Conservation (phyloP, 352 stramenopile species). For the Salisapilia sapeloensis region DNA sequence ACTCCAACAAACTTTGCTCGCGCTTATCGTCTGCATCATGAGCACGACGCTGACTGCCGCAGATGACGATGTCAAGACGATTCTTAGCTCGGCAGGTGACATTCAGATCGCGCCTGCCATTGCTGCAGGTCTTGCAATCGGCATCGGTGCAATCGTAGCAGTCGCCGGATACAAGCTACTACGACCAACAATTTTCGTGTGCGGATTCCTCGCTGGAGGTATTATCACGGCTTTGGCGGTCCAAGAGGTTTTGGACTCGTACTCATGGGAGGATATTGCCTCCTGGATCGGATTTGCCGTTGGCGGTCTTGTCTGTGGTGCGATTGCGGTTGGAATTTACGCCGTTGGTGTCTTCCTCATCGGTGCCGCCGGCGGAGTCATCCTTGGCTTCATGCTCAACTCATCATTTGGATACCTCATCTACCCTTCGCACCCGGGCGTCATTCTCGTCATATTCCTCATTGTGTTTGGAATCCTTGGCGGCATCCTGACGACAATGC, state of each 20-base stretch:
- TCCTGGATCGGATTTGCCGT: slow-evolving; percentile 39
- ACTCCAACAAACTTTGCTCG: no score
- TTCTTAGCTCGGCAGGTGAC: slow-evolving; percentile 18
- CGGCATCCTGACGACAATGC: slow-evolving; percentile 9
- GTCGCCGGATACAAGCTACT: slow-evolving; percentile 42
- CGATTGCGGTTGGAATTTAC: slow-evolving; percentile 28
- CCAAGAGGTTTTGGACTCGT: no score
- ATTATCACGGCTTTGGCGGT: slow-evolving; percentile 22
- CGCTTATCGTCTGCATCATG: no score
- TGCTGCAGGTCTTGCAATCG: slow-evolving; percentile 16
- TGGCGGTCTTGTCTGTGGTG: slow-evolving; percentile 15
- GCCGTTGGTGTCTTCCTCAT: slow-evolving; percentile 26
- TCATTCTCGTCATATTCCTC: slow-evolving; percentile 20
- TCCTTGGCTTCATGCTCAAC: slow-evolving; percentile 32
- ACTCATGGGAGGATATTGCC: slow-evolving; percentile 26
- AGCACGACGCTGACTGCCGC: no score
- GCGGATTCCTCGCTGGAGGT: slow-evolving; percentile 36
- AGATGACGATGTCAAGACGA: slow-evolving; percentile 12
- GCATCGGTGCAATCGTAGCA: slow-evolving; percentile 21
- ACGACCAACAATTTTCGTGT: slow-evolving; percentile 31
- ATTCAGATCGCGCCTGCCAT: slow-evolving; percentile 19
- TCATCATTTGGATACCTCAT: slow-evolving; percentile 25
- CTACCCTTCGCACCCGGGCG: slow-evolving; percentile 24
- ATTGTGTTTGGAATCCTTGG: slow-evolving; percentile 13
- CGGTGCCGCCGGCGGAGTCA: slow-evolving; percentile 21